These are phyloP conservation scores for Gardenia jasminoides DNA, from an alignment of 257 asterid species.

Conservation along the genomic window DNA sequence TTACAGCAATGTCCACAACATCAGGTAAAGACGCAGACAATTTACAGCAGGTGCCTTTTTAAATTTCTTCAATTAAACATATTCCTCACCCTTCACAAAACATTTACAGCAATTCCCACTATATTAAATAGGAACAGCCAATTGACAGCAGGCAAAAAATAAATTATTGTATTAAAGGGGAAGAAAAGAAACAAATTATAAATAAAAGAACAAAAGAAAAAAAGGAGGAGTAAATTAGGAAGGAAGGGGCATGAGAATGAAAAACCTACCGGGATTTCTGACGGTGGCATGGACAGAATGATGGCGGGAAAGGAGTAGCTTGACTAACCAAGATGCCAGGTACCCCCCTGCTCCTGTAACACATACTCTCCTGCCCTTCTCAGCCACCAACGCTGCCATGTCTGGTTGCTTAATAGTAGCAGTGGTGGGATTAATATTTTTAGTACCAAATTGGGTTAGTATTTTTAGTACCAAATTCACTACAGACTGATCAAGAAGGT, in stretches of 20 bases:
- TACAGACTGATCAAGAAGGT: no score
- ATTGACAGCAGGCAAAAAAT: no score
- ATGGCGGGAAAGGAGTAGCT: conserved; percentile 64
- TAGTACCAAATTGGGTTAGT: no score
- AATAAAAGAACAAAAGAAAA: neutral
- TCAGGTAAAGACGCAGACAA: neutral
- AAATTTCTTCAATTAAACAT: no score
- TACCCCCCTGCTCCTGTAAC: conserved; percentile 87
- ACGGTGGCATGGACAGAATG: conserved; percentile 67
- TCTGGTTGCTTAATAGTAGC: no score
- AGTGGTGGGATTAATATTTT: no score
- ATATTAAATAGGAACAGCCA: no score
- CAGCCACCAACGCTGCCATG: conserved; percentile 14
- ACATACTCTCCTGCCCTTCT: conserved; percentile 35
- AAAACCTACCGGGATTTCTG: conserved; percentile 54
- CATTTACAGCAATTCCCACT: no score
- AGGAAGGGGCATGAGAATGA: no score
- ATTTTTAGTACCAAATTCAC: no score
- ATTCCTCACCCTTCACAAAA: no score
- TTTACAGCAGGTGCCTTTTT: neutral
- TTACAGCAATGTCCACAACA: neutral
- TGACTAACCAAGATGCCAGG: conserved; percentile 70
- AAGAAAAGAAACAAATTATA: neutral
- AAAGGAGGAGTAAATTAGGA: neutral
- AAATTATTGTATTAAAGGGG: no score